Evolutionary conservation across 1,284 basidiomycete species (phyloP), one percentile per base, ranked within the genome.

Genomic region (Sanghuangporus weigelae): DNA sequence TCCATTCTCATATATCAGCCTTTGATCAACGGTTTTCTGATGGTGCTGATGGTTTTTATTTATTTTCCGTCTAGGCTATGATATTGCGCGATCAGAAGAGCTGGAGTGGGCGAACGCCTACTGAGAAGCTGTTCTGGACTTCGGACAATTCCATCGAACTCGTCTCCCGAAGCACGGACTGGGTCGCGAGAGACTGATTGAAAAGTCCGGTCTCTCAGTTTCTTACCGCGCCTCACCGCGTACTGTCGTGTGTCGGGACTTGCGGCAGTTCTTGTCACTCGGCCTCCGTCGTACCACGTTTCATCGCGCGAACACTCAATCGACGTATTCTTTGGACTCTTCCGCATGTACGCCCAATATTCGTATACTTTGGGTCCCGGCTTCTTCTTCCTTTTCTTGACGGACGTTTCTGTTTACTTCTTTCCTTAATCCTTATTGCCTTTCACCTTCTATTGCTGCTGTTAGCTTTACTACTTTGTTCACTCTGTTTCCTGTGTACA

Each of bases 41-140:
- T 66, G 36, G 31, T 57, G 64, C 50, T 67, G 60, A 63, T 48
- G 46, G 62, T 67, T 42, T 59, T 68, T 59, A 49, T 67, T 61
- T 61, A 53, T 26, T 57, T 65, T 31, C 54, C 60, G 61, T 59
- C 61, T 53, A 96, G 89, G 93, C 94, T 21, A 94, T 96, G 85
- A 93, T 97, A 64, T 79, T 97, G 16, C 83, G 95, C 39, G 90
- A 95, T 70, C 95, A 98, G 75, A 93, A 93, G 75, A 90, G 89
- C 71, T 97, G 95, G 95, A 95, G 87, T 66, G 86, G 86, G 23
- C 81, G 93, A 60, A 93, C 91, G 68, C 86, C 91, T 16, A 95
- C 90, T 26, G 95, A 97, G 73, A 82, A 90, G 55, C 75, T 93
- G 65, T 96, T 96, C 77, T 96, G 92, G 86, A 92, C 90, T 59